Base-by-base conservation (phyloP, 2,329 filamentous ascomycete genomes). In the Alternaria brassicae region DNA sequence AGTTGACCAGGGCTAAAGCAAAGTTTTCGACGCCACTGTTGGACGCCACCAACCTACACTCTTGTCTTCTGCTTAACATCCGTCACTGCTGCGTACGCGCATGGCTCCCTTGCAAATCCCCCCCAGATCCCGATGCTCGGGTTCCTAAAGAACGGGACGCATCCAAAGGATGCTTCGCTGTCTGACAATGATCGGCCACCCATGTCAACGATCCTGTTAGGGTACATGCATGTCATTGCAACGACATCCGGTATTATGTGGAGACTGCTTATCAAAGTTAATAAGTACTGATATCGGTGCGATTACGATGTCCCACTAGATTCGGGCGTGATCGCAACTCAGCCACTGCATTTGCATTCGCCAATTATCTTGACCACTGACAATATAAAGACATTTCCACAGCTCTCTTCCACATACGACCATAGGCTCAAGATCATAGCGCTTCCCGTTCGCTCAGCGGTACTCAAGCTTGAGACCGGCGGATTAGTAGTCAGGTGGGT, bases 201-300 rank as follows among this genome's bases (percentile, higher is more conserved):
- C 60, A 59, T 65, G 62, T 61, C 44, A 19, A 53, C 27, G 32
- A 63, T 40, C 62, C 62, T 53, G 42, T 60, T 60, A 39, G 19
- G 39, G 19, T 44, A 42, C 52, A 56, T 49, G 44, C 44, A 56
- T 40, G 53, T 40, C 57, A 61, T 61, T 55, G 23, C n/a, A 44
- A 58, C 56, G 36, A 56, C 56, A 55, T 30, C n/a, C 30, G 13
- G 44, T 17, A 32, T 34, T 8, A 25, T 19, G 8, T 28, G 25
- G 4, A 10, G 6, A 21, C n/a, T 8, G n/a, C 6, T 3, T 25
- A n/a, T 36, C 30, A 19, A 32, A 34, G 13, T 15, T 2, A 25
- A 13, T 8, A 40, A 4, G 5, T 1, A 25, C 13, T n/a, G 1
- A 4, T 12, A 6, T 3, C 3, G 6, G 19, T 34, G 21, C 3